phyloP scores from a whole-genome alignment of 768 basidiomycete genomes.

The Macrolepiota dolichaula region DNA sequence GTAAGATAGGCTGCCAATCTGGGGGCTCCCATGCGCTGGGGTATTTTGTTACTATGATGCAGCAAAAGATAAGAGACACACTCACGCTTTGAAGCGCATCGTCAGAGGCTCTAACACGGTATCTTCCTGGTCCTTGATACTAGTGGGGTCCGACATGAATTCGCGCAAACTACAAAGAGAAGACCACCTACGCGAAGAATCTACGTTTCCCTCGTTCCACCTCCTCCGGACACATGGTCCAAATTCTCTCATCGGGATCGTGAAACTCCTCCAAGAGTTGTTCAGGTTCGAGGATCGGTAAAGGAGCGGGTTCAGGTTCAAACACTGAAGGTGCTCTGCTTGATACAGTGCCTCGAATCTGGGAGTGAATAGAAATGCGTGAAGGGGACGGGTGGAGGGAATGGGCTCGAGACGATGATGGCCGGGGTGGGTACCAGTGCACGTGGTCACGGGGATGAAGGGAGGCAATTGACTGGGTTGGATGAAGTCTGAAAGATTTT shows the following conservation, averaged over 20 bases:
- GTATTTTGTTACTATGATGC: background rate
- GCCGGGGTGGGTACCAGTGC: background rate
- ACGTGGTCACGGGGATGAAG: background rate
- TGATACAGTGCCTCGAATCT: background rate
- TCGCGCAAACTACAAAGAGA: background rate
- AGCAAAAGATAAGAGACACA: background rate
- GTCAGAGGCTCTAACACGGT: constrained; percentile 8
- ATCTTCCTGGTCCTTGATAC: background rate
- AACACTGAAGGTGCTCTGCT: background rate
- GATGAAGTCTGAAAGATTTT: background rate
- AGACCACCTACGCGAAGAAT: background rate
- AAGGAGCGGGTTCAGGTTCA: background rate
- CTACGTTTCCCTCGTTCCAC: constrained; percentile 2
- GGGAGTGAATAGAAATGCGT: background rate
- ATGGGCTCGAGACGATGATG: background rate
- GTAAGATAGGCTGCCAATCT: constrained; percentile 46
- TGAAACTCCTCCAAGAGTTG: background rate
- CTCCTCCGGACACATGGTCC: constrained; percentile 5
- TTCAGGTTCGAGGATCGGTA: background rate
- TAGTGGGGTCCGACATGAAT: background rate
- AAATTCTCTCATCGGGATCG: constrained; percentile 5
- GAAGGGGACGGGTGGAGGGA: background rate
- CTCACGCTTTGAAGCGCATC: constrained; percentile 8
- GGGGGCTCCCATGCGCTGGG: constrained; percentile 20
- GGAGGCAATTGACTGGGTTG: background rate